Conservation (phyloP, 2,329 filamentous ascomycete species). For the Plectosphaerella cucumerina region DNA sequence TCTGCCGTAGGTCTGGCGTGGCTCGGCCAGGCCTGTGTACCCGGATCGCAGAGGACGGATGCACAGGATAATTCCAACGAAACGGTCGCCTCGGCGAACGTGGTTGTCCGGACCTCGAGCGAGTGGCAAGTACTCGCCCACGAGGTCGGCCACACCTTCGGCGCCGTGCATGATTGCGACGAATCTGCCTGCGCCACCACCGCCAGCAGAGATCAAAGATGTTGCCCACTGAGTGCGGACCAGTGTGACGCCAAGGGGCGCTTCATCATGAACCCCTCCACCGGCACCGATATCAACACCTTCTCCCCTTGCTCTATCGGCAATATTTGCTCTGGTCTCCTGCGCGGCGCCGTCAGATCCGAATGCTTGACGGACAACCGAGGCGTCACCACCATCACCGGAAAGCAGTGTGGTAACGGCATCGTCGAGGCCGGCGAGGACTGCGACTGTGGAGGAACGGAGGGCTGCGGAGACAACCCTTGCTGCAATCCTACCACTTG, state of each 20-base stretch:
- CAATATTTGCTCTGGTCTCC: constrained; percentile 87
- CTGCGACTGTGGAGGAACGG: constrained; percentile 84
- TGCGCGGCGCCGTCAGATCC: constrained; percentile 70
- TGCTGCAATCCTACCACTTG: constrained; percentile 89
- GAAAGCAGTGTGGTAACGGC: constrained; percentile 88
- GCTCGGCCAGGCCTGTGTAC: constrained; percentile 80
- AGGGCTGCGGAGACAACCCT: constrained; percentile 65
- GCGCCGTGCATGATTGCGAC: constrained; percentile 91
- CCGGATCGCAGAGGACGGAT: constrained; percentile 50
- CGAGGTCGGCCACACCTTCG: constrained; percentile 91
- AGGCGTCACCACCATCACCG: constrained; percentile 74
- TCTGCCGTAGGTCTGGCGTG: constrained; percentile 88
- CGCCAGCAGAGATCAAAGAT: constrained; percentile 50
- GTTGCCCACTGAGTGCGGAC: constrained; percentile 69
- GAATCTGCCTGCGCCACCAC: constrained; percentile 60
- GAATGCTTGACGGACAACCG: constrained; percentile 81
- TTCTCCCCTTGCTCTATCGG: constrained; percentile 91
- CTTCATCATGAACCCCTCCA: constrained; percentile 97
- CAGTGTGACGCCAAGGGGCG: constrained; percentile 71
- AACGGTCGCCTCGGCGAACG: constrained; percentile 80
- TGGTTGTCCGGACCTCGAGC: constrained; percentile 75
- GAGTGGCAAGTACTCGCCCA: constrained; percentile 98
- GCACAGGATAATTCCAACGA: constrained; percentile 52
- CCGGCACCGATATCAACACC: constrained; percentile 62
- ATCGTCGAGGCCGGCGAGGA: constrained; percentile 90